Base-by-base conservation (phyloP, 2,329 filamentous ascomycete species). In the Exophiala sideris region DNA sequence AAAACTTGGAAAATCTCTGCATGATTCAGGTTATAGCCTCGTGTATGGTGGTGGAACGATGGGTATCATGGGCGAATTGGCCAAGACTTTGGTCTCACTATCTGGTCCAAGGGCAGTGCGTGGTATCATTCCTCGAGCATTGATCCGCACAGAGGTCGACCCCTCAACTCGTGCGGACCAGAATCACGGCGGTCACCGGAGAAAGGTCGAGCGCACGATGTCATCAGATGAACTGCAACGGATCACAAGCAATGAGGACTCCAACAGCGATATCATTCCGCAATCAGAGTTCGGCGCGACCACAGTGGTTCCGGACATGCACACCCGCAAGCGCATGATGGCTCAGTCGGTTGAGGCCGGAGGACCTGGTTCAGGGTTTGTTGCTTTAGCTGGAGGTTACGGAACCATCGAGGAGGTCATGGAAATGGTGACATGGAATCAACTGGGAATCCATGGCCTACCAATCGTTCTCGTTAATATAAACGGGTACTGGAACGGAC, bases 391-490 rank as follows among this genome's bases (percentile, higher is more conserved):
- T 51, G 92, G 92, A 40, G 94, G 94, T 0, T 99, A 92, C 71
- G 94, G 94, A 16, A 99, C 94, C 2, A 81, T 97, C 69, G 94
- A 99, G 76, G 94, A 99, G 77, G 79, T 97, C 56, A 91, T 96
- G 79, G 94, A 99, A 79, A 80, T 99, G 68, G 91, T 96, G 29
- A 77, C 74, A 2, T 99, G 94, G 91, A 97, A 96, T 71, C 94
- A 97, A 75, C 75, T 99, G 46, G 92, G 94, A 1, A 97, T 99
- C 62, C 94, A 97, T 73, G 79, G 79, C 64, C 78, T 81, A 46
- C 88, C 87, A 3, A 85, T 97, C 42, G 85, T 92, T 50, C 76
- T 96, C 45, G 83, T 89, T 63, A 97, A 97, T 70, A 80, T 96
- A 21, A 85, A 91, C 50, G 90, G 91, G 0, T 97, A 95, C 73